Evolutionary conservation across 441 rosid species (phyloP), one percentile per base, ranked within the genome.

Genomic region (Pelargonium exstipulatum): DNA sequence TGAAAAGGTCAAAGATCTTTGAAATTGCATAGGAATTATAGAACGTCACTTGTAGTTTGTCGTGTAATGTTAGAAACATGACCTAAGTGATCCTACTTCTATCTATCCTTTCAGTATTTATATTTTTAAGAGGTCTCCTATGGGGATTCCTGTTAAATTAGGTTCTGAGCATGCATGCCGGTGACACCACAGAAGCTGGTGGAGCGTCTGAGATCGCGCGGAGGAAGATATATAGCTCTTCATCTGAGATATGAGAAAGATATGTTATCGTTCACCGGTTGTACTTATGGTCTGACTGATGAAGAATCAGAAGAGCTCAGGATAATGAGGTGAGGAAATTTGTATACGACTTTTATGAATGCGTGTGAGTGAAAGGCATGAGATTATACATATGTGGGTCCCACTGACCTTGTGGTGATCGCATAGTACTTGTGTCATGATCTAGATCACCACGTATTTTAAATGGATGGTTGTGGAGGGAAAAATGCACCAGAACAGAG

Each of bases 241-340:
- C 99, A 95, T 77, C 83, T 92, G 62, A 81, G 99, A 83, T 95
- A 92, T 70, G 98, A 95, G 84, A 92, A 90, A 83, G 99, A 92
- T 81, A 95, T 95, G 96, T 86, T 95, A 45, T 84, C 99, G 68
- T 95, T 95, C 78, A 95, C 96, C 51, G 98, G 98, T 17, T 95
- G 99, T 72, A 86, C 94, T 17, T 85, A 87, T 67, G 95, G 97
- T 68, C 83, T 95, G 76, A 86, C 90, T 66, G 80, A 86, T 71
- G 79, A 77, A 45, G 98, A 95, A 78, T 85, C 99, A 35, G 87
- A 86, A 74, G 98, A 89, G 77, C 88, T 95, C 67, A 81, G 79
- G 68, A 75, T 83, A 37, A 87, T 95, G 95, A 83, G 99, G 99
- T 91, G 79, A 78, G 79, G 26, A 68, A 68, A 72, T 79, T 20